Conservation (phyloP, 2,329 filamentous ascomycete genomes). For the Talaromyces sp. region DNA sequence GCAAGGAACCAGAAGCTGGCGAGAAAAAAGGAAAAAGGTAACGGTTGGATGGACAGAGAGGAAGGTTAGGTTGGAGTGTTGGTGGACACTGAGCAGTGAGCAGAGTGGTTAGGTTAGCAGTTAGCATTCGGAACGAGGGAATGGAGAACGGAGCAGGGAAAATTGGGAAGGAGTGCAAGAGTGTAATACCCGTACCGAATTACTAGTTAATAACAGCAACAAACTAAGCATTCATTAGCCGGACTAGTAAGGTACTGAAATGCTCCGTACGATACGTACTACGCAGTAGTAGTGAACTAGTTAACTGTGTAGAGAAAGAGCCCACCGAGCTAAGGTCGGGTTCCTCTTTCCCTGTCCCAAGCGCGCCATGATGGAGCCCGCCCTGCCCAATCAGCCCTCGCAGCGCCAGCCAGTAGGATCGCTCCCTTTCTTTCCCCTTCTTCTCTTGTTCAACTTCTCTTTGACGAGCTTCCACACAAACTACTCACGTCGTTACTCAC, state of each 20-base stretch:
- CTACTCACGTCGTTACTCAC: too few species aligned
- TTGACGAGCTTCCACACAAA: background rate
- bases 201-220: background rate
- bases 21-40: constrained; percentile 1
- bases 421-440: background rate
- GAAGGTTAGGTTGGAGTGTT: background rate
- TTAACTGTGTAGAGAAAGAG: background rate
- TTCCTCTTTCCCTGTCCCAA: constrained; percentile 8
- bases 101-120: background rate
- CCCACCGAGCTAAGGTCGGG: constrained; percentile 6
- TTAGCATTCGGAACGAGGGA: constrained; percentile 5
- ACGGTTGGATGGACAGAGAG: background rate
- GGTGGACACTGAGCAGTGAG: background rate
- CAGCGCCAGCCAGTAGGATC: background rate
- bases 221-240: background rate
- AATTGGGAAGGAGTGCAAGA: background rate
- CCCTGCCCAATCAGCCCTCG: background rate
- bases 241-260: background rate
- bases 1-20: background rate
- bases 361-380: background rate
- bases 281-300: too few species aligned
- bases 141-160: too few species aligned
- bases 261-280: background rate
- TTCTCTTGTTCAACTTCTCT: background rate
- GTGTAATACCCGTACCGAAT: background rate